Evolutionary conservation across 1,284 basidiomycete species (phyloP), one percentile per base, ranked within the genome.

Genomic region (Chalciporus sp.): DNA sequence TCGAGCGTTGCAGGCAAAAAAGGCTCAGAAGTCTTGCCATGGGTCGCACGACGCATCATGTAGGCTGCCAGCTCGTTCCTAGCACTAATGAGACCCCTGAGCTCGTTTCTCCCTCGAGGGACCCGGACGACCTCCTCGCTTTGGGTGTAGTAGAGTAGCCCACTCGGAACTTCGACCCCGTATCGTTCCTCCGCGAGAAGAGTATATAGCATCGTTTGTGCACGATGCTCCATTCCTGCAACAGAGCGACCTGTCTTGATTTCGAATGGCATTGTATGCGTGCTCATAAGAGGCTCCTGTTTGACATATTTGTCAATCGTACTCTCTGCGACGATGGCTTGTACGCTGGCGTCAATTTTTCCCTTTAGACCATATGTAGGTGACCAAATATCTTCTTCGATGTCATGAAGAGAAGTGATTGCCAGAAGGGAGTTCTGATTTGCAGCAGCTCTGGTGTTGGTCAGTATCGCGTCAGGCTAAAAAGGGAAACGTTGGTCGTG

Each of bases 371-470:
- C 97, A 67, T 91, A 97, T 11, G 87, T 90, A 0, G 97, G 95
- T 0, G 92, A 95, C 90, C 94, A 97, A 57, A 99, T 96, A 61
- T 98, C 95, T 70, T 99, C 96, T 75, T 99, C 97, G 40, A 97
- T 82, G 55, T 95, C 95, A 58, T 92, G 82, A 2, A 95, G 70
- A 23, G 85, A 77, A 9, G 82, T 78, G 49, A 98, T 86, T 0
- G 91, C 89, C 0, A 96, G 77, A 5, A 80, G 73, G 0, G 84
- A 79, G 0, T 71, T 72, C 28, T 79, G 76, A 9, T 76, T 69
- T 19, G 78, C 74, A 1, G 63, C 61, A 14, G 82, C 72, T 27
- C 88, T 80, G 1, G 86, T 86, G 63, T 93, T 84, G 1, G 76
- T 77, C 7, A 95, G 74, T 27, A 81, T 65, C 0, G 86, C 92